Percentiles rank a stretch among this genome's conserved stretches.
Conservation (phyloP, 192 early-diverging fungal species). For the Phycomyces nitens region DNA sequence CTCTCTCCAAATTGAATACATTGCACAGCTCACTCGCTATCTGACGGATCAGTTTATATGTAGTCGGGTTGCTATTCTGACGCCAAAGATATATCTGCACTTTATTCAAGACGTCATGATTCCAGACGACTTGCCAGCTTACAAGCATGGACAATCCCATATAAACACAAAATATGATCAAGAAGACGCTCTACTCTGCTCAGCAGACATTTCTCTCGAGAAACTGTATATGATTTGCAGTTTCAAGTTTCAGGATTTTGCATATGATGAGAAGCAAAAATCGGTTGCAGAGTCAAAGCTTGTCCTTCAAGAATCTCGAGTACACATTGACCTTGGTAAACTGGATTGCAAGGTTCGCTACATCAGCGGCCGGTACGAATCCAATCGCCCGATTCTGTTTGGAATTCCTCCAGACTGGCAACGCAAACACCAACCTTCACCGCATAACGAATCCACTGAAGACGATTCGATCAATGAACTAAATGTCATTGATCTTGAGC, state of each 20-base stretch:
- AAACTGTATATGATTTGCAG: slow-evolving; percentile 47
- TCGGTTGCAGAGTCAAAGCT: slow-evolving; percentile 42
- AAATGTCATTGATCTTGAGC: slow-evolving; percentile 45
- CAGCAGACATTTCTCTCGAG: slow-evolving; percentile 58
- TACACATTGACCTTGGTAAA: slow-evolving; percentile 49
- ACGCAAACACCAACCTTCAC: slow-evolving; percentile 7
- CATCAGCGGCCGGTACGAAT: slow-evolving; percentile 29
- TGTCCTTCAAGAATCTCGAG: slow-evolving; percentile 50
- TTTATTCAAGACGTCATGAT: slow-evolving; percentile 74
- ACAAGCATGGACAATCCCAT: slow-evolving; percentile 45
- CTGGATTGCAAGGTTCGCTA: slow-evolving; percentile 57
- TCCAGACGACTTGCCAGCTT: slow-evolving; percentile 49
- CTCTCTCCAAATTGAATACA: slow-evolving; percentile 60
- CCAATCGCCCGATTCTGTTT: slow-evolving; percentile 28
- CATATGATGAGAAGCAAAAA: slow-evolving; percentile 45
- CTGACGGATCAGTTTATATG: slow-evolving; percentile 47
- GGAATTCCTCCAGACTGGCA: slow-evolving; percentile 59
- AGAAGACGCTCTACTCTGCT: slow-evolving; percentile 57
- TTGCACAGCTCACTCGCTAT: slow-evolving; percentile 50
- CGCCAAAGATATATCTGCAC: slow-evolving; percentile 55
- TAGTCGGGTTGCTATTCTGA: slow-evolving; percentile 48
- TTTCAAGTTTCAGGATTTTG: slow-evolving; percentile 47
- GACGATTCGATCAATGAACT: slow-evolving; percentile 36
- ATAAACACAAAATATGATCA: slow-evolving; percentile 55
- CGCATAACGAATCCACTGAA: slow-evolving; percentile 33